These are phyloP conservation scores for Suhomyces xylopsoci DNA, from an alignment of 805 yeast genomes.

Conservation along the genomic window DNA sequence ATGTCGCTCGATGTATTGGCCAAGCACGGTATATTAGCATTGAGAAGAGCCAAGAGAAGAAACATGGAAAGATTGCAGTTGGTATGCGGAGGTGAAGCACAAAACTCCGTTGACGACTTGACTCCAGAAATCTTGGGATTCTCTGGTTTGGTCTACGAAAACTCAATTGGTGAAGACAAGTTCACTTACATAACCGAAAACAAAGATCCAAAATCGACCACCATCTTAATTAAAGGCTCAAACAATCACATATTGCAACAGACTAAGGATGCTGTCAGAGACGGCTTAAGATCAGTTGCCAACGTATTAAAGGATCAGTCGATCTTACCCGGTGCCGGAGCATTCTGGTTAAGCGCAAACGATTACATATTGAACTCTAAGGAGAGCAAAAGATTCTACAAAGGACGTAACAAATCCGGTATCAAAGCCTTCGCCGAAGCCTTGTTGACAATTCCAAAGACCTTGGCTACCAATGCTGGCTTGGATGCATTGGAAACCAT, in stretches of 20 bases:
- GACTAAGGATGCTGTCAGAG: slow-evolving; percentile 95
- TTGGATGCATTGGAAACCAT: slow-evolving; percentile 88
- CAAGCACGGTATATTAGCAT: slow-evolving; percentile 85
- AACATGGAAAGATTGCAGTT: slow-evolving; percentile 98
- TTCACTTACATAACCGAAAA: slow-evolving; percentile 93
- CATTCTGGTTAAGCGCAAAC: slow-evolving; percentile 83
- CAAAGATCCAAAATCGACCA: slow-evolving; percentile 84
- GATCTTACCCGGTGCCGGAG: slow-evolving; percentile 96
- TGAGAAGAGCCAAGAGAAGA: slow-evolving; percentile 97
- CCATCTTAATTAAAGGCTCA: slow-evolving; percentile 90
- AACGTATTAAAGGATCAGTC: slow-evolving; percentile 83
- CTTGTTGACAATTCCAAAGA: slow-evolving; percentile 86
- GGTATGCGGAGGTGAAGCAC: slow-evolving; percentile 96
- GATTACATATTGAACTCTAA: slow-evolving; percentile 52
- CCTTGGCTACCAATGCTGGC: slow-evolving; percentile 88
- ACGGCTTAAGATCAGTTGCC: slow-evolving; percentile 92
- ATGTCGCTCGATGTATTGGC: slow-evolving; percentile 94
- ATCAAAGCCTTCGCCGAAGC: slow-evolving; percentile 93
- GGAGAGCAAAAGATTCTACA: slow-evolving; percentile 50
- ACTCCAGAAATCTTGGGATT: slow-evolving; percentile 75
- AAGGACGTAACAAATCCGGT: slow-evolving; percentile 88
- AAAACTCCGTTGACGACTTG: slow-evolving; percentile 93
- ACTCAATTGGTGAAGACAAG: slow-evolving; percentile 94
- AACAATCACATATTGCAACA: slow-evolving; percentile 85
- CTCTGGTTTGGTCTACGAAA: slow-evolving; percentile 89